These are phyloP conservation scores for Pholiota microspora DNA, from an alignment of 768 basidiomycete genomes.

Conservation along the genomic window DNA sequence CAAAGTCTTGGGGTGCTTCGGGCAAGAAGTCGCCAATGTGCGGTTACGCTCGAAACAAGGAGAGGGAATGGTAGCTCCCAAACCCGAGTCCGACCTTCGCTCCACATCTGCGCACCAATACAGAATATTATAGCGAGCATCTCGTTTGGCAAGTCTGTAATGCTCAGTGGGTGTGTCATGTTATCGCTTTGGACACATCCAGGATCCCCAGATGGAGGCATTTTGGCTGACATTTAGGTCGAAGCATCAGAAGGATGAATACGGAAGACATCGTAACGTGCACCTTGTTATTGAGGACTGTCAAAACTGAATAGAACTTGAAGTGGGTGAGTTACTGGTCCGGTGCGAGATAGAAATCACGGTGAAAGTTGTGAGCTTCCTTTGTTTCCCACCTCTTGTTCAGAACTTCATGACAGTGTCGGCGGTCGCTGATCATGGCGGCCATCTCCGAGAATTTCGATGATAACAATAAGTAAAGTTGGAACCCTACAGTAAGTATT, in stretches of 20 bases:
- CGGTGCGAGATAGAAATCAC: background rate
- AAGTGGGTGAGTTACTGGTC: background rate
- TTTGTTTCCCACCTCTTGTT: too few relatives aligned
- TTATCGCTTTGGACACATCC: background rate
- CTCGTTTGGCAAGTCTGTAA: constrained; percentile 11
- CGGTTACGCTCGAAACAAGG: constrained; percentile 12
- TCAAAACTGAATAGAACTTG: background rate
- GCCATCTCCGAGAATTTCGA: too few relatives aligned
- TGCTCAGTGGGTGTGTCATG: background rate
- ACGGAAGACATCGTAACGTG: background rate
- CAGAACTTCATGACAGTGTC: too few relatives aligned
- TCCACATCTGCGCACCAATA: constrained; percentile 7
- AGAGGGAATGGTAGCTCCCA: constrained; percentile 17
- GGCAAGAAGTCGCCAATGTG: constrained; percentile 16
- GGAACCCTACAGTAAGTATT: too few relatives aligned
- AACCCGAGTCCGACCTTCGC: background rate
- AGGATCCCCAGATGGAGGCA: too few relatives aligned
- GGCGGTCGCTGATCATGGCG: too few relatives aligned
- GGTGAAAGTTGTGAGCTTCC: background rate
- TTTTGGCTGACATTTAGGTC: background rate
- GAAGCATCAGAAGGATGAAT: background rate
- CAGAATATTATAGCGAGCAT: constrained; percentile 11
- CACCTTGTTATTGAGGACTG: background rate
- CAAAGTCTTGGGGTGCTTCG: constrained; percentile 16
- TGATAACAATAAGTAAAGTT: too few relatives aligned